phyloP scores from a whole-genome alignment of 2,329 filamentous ascomycete genomes.

The Penicillium hordei region DNA sequence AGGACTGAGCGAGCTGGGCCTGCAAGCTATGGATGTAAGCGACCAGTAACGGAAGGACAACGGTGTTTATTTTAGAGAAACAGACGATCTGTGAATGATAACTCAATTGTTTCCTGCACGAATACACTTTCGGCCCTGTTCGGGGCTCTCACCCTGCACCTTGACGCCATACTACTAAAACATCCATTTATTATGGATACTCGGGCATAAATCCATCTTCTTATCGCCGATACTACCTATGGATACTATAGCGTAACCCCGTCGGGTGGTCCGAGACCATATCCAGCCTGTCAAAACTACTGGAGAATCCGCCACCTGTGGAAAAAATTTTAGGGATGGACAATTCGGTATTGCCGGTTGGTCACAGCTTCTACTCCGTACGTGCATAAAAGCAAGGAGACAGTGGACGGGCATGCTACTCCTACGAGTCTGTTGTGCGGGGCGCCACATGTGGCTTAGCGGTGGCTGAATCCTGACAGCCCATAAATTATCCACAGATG shows the following conservation, averaged over 20 bases:
- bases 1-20: constrained; percentile 66
- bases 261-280: neutral
- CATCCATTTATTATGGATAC: neutral
- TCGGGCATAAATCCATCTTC: neutral
- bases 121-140: constrained; percentile 16
- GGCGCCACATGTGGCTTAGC: constrained; percentile 26
- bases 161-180: neutral
- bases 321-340: neutral
- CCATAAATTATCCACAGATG: neutral
- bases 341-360: neutral
- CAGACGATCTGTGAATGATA: constrained; percentile 24
- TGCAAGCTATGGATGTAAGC: constrained; percentile 20
- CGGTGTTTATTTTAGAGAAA: constrained; percentile 12
- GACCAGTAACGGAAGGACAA: constrained; percentile 13
- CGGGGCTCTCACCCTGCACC: constrained; percentile 2
- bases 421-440: constrained; percentile 8
- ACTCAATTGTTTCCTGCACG: constrained; percentile 17
- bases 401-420: neutral
- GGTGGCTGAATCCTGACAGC: constrained; percentile 13
- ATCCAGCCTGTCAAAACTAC: neutral
- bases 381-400: constrained; percentile 1
- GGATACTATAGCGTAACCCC: neutral
- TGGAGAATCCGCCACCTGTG: neutral
- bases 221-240: neutral
- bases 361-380: constrained; percentile 6